A percentile compares a stretch with the other conserved stretches of the same genome.
Conservation (phyloP, 768 basidiomycete genomes). For the Termitomyces sp. region DNA sequence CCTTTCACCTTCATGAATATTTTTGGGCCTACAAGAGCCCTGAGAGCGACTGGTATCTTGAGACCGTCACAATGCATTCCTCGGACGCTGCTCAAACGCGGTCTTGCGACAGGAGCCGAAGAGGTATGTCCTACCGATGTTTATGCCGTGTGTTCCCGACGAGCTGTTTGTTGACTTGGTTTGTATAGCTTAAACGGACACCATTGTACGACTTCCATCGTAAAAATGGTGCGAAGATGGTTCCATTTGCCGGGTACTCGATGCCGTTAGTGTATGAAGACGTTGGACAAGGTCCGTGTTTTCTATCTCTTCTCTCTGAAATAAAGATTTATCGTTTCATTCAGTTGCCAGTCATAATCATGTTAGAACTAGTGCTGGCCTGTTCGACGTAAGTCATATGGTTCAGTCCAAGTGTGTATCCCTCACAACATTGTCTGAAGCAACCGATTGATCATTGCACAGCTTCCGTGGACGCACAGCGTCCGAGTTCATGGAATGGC, state of each 20-base stretch:
- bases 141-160: neutral
- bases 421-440: neutral
- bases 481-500: slow-evolving; percentile 78
- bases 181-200: slow-evolving; percentile 47
- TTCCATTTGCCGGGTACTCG: slow-evolving; percentile 89
- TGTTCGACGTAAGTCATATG: slow-evolving; percentile 99
- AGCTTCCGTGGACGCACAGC: slow-evolving; percentile 81
- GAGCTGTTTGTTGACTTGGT: neutral
- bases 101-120: slow-evolving; percentile 9
- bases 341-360: slow-evolving; percentile 88
- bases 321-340: neutral
- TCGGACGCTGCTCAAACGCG: neutral
- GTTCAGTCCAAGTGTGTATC: slow-evolving; percentile 77
- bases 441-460: slow-evolving; percentile 1
- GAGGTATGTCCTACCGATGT: slow-evolving; percentile 4
- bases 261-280: slow-evolving; percentile 90
- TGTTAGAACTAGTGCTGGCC: slow-evolving; percentile 72
- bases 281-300: slow-evolving; percentile 65
- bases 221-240: slow-evolving; percentile 84
- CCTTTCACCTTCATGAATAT: slow-evolving; percentile 4
- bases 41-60: slow-evolving; percentile 3
- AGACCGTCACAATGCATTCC: slow-evolving; percentile 2
- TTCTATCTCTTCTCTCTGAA: neutral
- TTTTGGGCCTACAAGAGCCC: slow-evolving; percentile 3
- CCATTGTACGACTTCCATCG: slow-evolving; percentile 88